Conservation (phyloP, 495 filamentous ascomycete genomes). For the Daldinia bambusicola region DNA sequence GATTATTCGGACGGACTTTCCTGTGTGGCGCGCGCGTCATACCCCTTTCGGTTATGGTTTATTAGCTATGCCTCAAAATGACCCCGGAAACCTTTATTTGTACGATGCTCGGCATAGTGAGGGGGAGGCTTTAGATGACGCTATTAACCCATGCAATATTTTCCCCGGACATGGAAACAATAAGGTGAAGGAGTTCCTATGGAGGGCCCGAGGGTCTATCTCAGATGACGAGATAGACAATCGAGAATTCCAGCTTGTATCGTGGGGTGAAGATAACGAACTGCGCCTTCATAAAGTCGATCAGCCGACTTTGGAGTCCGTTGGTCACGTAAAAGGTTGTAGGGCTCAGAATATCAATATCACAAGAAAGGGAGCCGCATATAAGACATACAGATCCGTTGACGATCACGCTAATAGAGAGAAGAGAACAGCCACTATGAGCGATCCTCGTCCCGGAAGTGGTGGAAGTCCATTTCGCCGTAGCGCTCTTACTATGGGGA, state of each 20-base stretch:
- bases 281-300: constrained; percentile 82
- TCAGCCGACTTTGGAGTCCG: constrained; percentile 67
- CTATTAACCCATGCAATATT: constrained; percentile 69
- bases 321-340: constrained; percentile 81
- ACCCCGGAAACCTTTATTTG: constrained; percentile 83
- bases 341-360: constrained; percentile 72
- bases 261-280: constrained; percentile 88
- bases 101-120: constrained; percentile 73
- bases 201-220: constrained; percentile 82
- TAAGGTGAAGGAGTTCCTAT: constrained; percentile 93
- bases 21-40: constrained; percentile 92
- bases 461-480: constrained; percentile 50
- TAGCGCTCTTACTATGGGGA: constrained; percentile 58
- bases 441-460: constrained; percentile 58
- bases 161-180: constrained; percentile 84
- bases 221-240: constrained; percentile 77
- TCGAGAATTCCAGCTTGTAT: constrained; percentile 91
- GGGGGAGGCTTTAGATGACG: constrained; percentile 54
- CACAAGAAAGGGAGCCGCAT: constrained; percentile 84
- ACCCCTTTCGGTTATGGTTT: constrained; percentile 91
- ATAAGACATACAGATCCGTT: constrained; percentile 79
- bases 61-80: constrained; percentile 90
- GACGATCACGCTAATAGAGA: constrained; percentile 62
- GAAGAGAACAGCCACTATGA: constrained; percentile 61
- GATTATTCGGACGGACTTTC: constrained; percentile 82